phyloP scores from a whole-genome alignment of 2,329 filamentous ascomycete species.

The Capronia coronata region DNA sequence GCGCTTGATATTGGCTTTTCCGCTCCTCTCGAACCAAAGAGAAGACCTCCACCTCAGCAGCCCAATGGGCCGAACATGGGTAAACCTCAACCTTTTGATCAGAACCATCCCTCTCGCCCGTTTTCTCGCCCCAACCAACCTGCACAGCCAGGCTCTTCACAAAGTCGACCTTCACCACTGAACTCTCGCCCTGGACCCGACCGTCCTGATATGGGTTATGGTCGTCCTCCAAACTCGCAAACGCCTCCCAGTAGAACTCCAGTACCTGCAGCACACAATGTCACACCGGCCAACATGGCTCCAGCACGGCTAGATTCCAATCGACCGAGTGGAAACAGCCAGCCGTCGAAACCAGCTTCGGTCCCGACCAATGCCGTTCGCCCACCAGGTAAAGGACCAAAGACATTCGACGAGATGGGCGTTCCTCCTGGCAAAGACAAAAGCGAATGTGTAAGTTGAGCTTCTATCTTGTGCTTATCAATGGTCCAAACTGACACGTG shows the following conservation, averaged over 20 bases:
- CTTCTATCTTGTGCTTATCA: not conserved
- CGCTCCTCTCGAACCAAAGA: constrained; percentile 37
- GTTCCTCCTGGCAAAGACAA: constrained; percentile 77
- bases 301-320: constrained; percentile 2
- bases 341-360: constrained; percentile 35
- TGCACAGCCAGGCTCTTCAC: constrained; percentile 15
- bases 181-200: constrained; percentile 11
- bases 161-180: constrained; percentile 10
- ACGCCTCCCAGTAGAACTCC: constrained; percentile 5
- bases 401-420: constrained; percentile 98
- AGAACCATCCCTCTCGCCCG: constrained; percentile 31
- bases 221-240: constrained; percentile 9
- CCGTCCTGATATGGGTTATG: constrained; percentile 10
- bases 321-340: constrained; percentile 22
- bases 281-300: constrained; percentile 3
- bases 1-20: constrained; percentile 44
- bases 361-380: constrained; percentile 31
- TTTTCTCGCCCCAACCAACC: constrained; percentile 32
- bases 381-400: constrained; percentile 63
- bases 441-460: constrained; percentile 74
- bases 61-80: constrained; percentile 8
- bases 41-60: constrained; percentile 17
- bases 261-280: constrained; percentile 6
- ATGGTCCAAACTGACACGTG: not conserved
- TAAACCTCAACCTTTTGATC: constrained; percentile 12